Percentiles rank a stretch among this genome's conserved stretches.
Conservation (phyloP, 805 yeast genomes). For the Clavispora phyllophila region DNA sequence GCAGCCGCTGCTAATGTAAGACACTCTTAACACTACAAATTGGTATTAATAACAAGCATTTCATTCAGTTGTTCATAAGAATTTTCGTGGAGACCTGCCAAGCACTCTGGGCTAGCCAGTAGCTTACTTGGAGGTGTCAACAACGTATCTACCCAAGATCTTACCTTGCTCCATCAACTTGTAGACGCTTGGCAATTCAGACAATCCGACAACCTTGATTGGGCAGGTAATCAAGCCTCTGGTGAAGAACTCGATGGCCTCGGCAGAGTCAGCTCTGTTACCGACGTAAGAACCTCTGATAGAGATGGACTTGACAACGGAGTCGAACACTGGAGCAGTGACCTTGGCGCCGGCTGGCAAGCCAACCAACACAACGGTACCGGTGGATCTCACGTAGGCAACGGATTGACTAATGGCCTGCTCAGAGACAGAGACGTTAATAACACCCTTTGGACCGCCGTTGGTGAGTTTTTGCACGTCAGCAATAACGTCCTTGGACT, state of each 20-base stretch:
- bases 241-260: slow-evolving; percentile 69
- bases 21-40: no score
- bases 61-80: neutral
- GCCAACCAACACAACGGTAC: slow-evolving; percentile 48
- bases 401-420: slow-evolving; percentile 48
- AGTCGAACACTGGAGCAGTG: slow-evolving; percentile 62
- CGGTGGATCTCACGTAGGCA: slow-evolving; percentile 37
- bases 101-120: neutral
- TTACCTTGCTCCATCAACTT: slow-evolving; percentile 78
- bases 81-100: neutral
- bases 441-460: slow-evolving; percentile 75
- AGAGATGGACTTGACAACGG: slow-evolving; percentile 66
- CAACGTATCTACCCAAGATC: slow-evolving; percentile 84
- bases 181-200: slow-evolving; percentile 64
- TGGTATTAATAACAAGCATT: neutral
- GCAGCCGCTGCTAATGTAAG: no score
- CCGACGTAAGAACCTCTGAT: slow-evolving; percentile 86
- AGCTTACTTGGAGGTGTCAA: slow-evolving; percentile 51
- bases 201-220: slow-evolving; percentile 70
- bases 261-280: slow-evolving; percentile 81
- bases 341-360: slow-evolving; percentile 77
- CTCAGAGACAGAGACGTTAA: slow-evolving; percentile 72
- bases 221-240: slow-evolving; percentile 71
- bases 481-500: slow-evolving; percentile 48
- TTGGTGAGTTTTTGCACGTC: slow-evolving; percentile 53